phyloP scores from a whole-genome alignment of 139 green algal genomes.

The Coelastrella sp. region DNA sequence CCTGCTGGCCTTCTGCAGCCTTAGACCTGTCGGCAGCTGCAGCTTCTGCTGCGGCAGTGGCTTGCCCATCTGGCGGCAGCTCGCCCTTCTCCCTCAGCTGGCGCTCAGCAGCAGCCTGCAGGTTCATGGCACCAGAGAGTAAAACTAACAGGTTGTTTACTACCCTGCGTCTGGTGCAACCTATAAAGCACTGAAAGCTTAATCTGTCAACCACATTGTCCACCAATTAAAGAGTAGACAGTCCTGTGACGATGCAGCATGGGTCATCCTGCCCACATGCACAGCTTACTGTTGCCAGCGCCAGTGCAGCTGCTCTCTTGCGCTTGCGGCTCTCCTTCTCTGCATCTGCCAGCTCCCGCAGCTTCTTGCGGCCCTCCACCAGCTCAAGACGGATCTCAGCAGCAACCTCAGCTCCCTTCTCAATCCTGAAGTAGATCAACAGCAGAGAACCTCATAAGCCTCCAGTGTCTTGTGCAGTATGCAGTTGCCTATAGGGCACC shows the following conservation, averaged over 20 bases:
- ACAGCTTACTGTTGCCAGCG: slow-evolving; percentile 37
- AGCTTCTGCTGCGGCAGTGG: background rate
- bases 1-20: background rate
- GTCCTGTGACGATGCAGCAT: too few species aligned
- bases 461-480: background rate
- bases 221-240: too few species aligned
- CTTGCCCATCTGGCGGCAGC: slow-evolving; percentile 7
- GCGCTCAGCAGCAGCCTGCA: slow-evolving; percentile 44
- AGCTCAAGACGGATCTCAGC: slow-evolving; percentile 49
- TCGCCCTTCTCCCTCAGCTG: slow-evolving; percentile 39
- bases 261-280: too few species aligned
- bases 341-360: slow-evolving; percentile 51
- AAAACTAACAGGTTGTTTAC: too few species aligned
- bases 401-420: slow-evolving; percentile 27
- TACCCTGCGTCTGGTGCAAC: too few species aligned
- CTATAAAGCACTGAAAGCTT: too few species aligned
- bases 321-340: slow-evolving; percentile 55
- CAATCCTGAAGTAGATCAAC: slow-evolving; percentile 12
- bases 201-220: too few species aligned
- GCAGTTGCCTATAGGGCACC: too few species aligned
- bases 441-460: background rate
- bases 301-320: slow-evolving; percentile 29
- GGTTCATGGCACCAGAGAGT: background rate
- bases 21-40: background rate
- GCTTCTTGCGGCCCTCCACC: slow-evolving; percentile 47